Evolutionary conservation across 2,329 filamentous ascomycete species (phyloP), one percentile per base, ranked within the genome.

Genomic region (Didymella arachidicola): DNA sequence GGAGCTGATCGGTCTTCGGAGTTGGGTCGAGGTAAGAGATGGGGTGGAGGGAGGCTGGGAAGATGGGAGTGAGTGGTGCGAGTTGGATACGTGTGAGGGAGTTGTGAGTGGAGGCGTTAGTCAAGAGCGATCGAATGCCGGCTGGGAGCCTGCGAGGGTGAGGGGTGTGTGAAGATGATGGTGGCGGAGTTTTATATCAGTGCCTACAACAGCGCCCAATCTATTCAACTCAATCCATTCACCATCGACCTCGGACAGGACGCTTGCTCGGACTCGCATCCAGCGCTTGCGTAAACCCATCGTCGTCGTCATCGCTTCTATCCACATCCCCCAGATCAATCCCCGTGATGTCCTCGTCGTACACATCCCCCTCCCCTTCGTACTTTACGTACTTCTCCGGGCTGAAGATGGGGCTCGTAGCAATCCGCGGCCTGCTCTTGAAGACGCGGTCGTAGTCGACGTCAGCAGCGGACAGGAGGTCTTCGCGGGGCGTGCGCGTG

Each of bases 371-470:
- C 10, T 61, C 64, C 32, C 14, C 14, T 36, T 36, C 16, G 32
- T 36, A 36, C 47, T 55, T 16, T 47, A 22, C 45, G 16, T 57
- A 53, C 32, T 51, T 59, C 18, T 57, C 47, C 2, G 73, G 72
- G 51, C 66, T 69, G 47, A 73, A 74, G 1, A 87, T 74, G 1
- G 93, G 92, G 73, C 92, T 96, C 11, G 86, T 86, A 63, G 89
- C 88, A 65, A 97, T 87, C 75, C 88, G 90, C 0, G 93, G 93
- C 64, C 93, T 79, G 63, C 91, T 93, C 78, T 89, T 91, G 74
- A 97, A 97, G 1, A 97, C 89, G 26, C 89, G 89, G 59, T 90
- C 89, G 75, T 92, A 90, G 60, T 96, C 92, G 4, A 84, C 82
- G 64, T 92, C 88, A 53, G 88, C 84, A 16, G 83, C 83, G 27